Percentiles rank a stretch among this genome's conserved stretches.
Conservation (phyloP, 208 protist species). For the Leishmania gerbilli region DNA sequence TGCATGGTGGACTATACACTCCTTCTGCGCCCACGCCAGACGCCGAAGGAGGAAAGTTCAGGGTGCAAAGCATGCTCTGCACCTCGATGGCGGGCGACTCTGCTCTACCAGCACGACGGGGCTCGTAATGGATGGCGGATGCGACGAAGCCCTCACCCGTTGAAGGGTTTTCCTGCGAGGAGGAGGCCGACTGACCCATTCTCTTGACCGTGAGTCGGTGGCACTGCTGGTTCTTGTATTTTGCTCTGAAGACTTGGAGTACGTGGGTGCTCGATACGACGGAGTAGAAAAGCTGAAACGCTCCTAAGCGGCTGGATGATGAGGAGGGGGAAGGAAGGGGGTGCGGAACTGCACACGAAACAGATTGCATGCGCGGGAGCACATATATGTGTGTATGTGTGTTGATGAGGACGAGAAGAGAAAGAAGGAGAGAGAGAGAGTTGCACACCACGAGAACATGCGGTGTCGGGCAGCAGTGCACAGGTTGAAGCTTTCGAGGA, state of each 20-base stretch:
- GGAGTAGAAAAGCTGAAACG: not conserved
- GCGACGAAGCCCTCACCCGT: not conserved
- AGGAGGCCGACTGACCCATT: constrained; percentile 20
- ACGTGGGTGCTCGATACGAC: not conserved
- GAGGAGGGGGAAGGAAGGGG: too few species aligned
- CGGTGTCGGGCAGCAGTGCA: not conserved
- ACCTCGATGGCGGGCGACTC: constrained; percentile 3
- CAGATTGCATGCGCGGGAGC: not conserved
- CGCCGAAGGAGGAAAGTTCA: not conserved
- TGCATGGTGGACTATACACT: not conserved
- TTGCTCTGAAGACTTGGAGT: not conserved
- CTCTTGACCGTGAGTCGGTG: not conserved
- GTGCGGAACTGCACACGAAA: not conserved
- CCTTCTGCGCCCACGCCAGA: not conserved
- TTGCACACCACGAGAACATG: not conserved
- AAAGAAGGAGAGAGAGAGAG: not conserved
- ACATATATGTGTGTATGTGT: not conserved
- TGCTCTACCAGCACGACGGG: not conserved
- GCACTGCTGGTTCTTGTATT: not conserved
- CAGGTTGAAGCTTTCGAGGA: not conserved
- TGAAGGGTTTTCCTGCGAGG: not conserved
- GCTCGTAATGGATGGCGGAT: not conserved
- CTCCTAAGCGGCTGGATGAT: not conserved
- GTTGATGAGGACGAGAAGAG: not conserved
- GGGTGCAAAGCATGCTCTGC: constrained; percentile 10